A percentile compares a stretch with the other conserved stretches of the same genome.
These are phyloP conservation scores for Trichoderma erinaceum DNA, from an alignment of 495 filamentous ascomycete species.

Conservation along the genomic window DNA sequence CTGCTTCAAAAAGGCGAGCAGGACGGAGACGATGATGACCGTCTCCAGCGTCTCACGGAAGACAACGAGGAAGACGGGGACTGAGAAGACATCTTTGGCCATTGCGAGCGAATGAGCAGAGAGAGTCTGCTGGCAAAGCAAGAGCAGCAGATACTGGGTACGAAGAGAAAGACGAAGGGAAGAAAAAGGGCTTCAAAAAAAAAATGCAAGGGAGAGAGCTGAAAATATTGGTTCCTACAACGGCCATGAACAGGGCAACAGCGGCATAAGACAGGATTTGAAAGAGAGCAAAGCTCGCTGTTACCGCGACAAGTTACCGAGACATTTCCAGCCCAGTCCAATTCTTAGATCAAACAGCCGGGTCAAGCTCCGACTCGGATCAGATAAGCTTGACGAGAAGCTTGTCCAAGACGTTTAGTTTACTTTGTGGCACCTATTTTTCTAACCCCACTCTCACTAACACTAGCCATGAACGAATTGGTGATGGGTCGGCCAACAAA, in stretches of 20 bases:
- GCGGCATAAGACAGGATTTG: background rate
- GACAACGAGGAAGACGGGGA: slow-evolving; percentile 77
- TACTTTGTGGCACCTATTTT: background rate
- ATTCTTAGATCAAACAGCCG: slow-evolving; percentile 1
- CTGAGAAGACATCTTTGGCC: slow-evolving; percentile 55
- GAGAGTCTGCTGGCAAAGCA: background rate
- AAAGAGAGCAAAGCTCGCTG: background rate
- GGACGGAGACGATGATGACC: slow-evolving; percentile 72
- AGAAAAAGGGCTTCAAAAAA: background rate
- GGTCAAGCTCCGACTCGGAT: background rate
- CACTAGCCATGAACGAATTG: background rate
- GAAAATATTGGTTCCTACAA: background rate
- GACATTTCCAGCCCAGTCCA: background rate
- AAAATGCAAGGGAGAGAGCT: background rate
- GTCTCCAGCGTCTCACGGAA: slow-evolving; percentile 82
- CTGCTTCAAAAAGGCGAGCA: slow-evolving; percentile 77
- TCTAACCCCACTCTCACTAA: background rate
- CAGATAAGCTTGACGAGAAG: slow-evolving; percentile 8
- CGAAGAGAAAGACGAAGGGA: slow-evolving; percentile 11
- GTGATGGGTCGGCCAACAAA: background rate
- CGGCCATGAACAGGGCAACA: background rate
- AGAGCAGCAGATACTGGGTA: slow-evolving; percentile 10
- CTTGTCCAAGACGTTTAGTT: background rate
- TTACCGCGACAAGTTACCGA: background rate
- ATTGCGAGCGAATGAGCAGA: slow-evolving; percentile 24